phyloP scores from a whole-genome alignment of 768 basidiomycete genomes.

The Hericium coralloides region DNA sequence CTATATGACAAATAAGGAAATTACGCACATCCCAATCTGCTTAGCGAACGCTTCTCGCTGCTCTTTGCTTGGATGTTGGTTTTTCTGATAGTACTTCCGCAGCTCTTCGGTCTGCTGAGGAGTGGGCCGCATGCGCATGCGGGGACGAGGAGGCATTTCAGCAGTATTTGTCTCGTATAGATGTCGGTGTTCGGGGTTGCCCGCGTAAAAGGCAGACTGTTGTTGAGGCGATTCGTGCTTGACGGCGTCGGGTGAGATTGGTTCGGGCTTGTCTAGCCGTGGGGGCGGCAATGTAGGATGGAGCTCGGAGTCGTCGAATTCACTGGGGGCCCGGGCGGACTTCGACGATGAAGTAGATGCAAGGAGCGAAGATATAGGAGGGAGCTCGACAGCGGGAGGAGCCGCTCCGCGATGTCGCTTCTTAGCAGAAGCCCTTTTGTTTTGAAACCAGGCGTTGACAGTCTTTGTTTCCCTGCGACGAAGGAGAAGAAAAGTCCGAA shows the following conservation, averaged over 20 bases:
- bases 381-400: constrained; percentile 17
- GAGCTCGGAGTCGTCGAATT: constrained; percentile 42
- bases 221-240: constrained; percentile 26
- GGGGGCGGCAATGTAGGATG: constrained; percentile 22
- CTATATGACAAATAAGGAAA: not conserved
- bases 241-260: constrained; percentile 20
- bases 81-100: constrained; percentile 51
- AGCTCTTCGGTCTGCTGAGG: constrained; percentile 62
- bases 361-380: constrained; percentile 25
- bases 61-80: constrained; percentile 61
- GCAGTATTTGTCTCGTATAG: constrained; percentile 33
- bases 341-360: constrained; percentile 31
- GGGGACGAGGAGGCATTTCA: constrained; percentile 38
- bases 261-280: constrained; percentile 12
- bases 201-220: constrained; percentile 33
- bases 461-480: constrained; percentile 69
- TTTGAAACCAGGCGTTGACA: constrained; percentile 83
- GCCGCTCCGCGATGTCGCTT: constrained; percentile 37
- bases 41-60: constrained; percentile 57
- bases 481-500: constrained; percentile 7
- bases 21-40: constrained; percentile 66
- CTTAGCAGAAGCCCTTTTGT: constrained; percentile 77
- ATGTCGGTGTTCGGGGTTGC: constrained; percentile 40
- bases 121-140: constrained; percentile 57
- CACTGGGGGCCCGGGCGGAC: constrained; percentile 24